Base-by-base conservation (phyloP, 2,329 filamentous ascomycete genomes). In the Alternaria infectoria region DNA sequence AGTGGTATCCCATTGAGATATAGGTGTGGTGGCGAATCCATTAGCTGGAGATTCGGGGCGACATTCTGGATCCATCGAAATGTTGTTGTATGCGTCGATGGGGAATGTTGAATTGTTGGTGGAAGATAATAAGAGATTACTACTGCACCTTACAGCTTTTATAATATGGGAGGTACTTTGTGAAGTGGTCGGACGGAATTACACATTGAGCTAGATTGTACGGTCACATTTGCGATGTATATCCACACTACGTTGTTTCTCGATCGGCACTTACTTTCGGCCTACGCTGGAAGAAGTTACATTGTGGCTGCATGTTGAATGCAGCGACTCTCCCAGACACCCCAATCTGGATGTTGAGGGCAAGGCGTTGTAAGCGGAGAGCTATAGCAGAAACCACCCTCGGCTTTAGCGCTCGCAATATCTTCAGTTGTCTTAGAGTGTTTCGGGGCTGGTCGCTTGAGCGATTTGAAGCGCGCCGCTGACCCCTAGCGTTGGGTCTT, bases 321-420 rank as follows among this genome's bases (percentile, higher is more conserved):
- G 7, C 32, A 36, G 1, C 0, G 1, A n/a, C 32, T 36, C 32
- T n/a, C 4, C 32, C 13, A 36, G 32, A 36, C 7, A 36, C 15
- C 13, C 7, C 0, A 0, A 9, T 36, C 32, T 9, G n/a, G 13
- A 36, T 36, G 7, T 1, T 7, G 32, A 36, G 1, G 1, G 32
- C 0, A 36, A 36, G 32, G 32, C 32, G 32, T 36, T 36, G 32
- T 1, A 9, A 15, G 32, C 32, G 13, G 13, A 36, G 32, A 4
- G 7, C 7, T 36, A 4, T 36, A 15, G 32, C 5, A 36, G n/a
- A 1, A 9, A 36, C 13, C 13, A 9, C n/a, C n/a, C n/a, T n/a
- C n/a, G n/a, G n/a, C n/a, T n/a, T n/a, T n/a, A n/a, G n/a, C n/a
- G n/a, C n/a, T n/a, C n/a, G n/a, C n/a, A n/a, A n/a, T n/a, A n/a